Evolutionary conservation across 441 rosid genomes (phyloP).

Genomic region (Populus tomentosa): DNA sequence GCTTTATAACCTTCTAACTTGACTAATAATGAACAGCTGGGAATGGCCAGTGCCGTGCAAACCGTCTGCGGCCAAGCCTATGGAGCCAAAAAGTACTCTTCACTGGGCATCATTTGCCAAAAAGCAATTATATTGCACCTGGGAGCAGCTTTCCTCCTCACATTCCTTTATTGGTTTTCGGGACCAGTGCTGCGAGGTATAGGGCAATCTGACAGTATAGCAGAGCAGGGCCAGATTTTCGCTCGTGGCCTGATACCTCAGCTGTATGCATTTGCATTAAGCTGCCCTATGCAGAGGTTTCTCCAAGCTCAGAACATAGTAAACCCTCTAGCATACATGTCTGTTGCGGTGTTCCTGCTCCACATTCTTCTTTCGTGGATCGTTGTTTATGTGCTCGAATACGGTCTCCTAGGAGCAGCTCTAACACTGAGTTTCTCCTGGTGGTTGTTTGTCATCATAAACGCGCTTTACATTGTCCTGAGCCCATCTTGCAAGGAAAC

Average conservation of each 20-base stretch:
- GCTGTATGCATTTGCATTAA: constrained; percentile 69
- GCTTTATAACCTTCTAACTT: neutral
- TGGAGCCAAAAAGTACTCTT: constrained; percentile 65
- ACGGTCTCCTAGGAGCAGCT: constrained; percentile 78
- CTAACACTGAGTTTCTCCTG: constrained; percentile 71
- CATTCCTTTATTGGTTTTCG: constrained; percentile 75
- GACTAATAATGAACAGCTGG: constrained; percentile 41
- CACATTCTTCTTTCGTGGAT: constrained; percentile 67
- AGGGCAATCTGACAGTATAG: constrained; percentile 60
- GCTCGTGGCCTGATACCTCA: constrained; percentile 84
- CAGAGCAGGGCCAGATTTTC: constrained; percentile 65
- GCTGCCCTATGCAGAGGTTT: constrained; percentile 88
- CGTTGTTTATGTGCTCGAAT: constrained; percentile 45
- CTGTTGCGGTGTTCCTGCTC: constrained; percentile 64
- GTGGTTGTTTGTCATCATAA: constrained; percentile 64
- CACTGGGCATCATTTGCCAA: constrained; percentile 87
- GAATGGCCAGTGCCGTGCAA: constrained; percentile 99
- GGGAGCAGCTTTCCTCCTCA: constrained; percentile 66
- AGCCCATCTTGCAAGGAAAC: constrained; percentile 79
- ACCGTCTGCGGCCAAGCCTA: constrained; percentile 97
- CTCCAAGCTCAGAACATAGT: constrained; percentile 98
- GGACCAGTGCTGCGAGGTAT: constrained; percentile 48
- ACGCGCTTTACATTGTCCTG: constrained; percentile 51
- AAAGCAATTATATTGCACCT: constrained; percentile 75
- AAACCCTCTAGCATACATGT: constrained; percentile 81